Evolutionary conservation across 176 grass and related monocot genomes (phyloP).

Genomic region (Carex pumila): DNA sequence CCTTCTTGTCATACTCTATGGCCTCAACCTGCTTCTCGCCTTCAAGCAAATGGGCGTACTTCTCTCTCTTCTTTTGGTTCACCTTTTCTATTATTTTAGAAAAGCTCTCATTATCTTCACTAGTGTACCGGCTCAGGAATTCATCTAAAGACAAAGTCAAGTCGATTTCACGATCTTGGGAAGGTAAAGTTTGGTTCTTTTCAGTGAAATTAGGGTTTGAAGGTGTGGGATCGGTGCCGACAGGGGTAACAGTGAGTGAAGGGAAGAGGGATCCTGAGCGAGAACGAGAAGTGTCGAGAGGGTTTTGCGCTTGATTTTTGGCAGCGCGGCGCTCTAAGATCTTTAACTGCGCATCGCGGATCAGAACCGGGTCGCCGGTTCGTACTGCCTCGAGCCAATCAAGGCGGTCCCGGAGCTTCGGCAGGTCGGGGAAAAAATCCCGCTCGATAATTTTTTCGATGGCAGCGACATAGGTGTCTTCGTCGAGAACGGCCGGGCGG

Average conservation of each 20-base stretch:
- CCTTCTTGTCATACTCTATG: constrained; percentile 54
- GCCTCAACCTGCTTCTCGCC: background rate
- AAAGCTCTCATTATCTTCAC: constrained; percentile 97
- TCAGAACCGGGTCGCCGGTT: constrained; percentile 67
- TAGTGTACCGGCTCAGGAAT: constrained; percentile 72
- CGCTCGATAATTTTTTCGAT: constrained; percentile 91
- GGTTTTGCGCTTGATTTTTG: constrained; percentile 3
- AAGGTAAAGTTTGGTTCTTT: background rate
- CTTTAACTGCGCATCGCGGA: constrained; percentile 90
- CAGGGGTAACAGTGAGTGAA: constrained; percentile 48
- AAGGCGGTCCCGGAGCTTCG: constrained; percentile 74
- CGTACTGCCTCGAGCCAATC: constrained; percentile 90
- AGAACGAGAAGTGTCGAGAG: background rate
- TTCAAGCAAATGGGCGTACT: constrained; percentile 72
- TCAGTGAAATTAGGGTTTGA: background rate
- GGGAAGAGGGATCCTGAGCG: constrained; percentile 24
- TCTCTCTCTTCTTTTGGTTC: constrained; percentile 63
- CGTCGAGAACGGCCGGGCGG: constrained; percentile 60
- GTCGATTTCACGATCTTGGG: constrained; percentile 36
- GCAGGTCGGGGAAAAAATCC: constrained; percentile 91
- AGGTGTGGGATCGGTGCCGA: constrained; percentile 22
- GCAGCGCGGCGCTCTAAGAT: constrained; percentile 63
- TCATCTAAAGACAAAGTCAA: constrained; percentile 55
- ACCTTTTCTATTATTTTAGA: constrained; percentile 81
- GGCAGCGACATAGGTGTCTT: constrained; percentile 73